Base-by-base conservation (phyloP, 2,329 filamentous ascomycete species). In the Beauveria rudraprayagi region DNA sequence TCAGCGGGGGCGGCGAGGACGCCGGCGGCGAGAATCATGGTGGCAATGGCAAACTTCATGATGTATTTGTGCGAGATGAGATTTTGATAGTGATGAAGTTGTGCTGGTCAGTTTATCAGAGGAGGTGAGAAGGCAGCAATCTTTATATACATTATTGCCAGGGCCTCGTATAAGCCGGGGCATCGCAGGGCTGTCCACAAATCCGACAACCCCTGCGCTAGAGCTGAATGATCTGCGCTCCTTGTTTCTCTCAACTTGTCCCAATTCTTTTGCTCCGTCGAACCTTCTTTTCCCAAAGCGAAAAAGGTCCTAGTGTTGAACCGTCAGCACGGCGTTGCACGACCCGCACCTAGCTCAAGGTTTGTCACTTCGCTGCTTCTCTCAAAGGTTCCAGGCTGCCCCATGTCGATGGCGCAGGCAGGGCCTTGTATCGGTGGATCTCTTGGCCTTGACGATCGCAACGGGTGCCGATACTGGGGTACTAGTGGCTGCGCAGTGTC, bases 41-140 rank as follows among this genome's bases (percentile, higher is more conserved):
- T 53, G 46, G 41, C 37, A 22, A 63, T 17, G 24, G 56, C 26
- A 34, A 63, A 56, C 47, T 63, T 63, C 61, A 63, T 63, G 37
- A 22, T 62, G 56, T 7, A 6, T 6, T 6, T 37, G 17, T 26
- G 30, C 5, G 22, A 22, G 14, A 43, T 28, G 26, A 8, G 10
- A 19, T 8, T 34, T 40, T 22, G 3, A 40, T 51, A 22, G 26
- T 50, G 19, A 26, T 58, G n/a, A 11, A 19, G 19, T n/a, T 5
- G 9, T 3, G 2, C 9, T 48, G 7, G 5, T 8, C 3, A 19
- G 2, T 14, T 22, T n/a, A 10, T 37, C 14, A 4, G 8, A 37
- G 11, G 10, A 34, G 16, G 30, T 37, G 34, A 47, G 7, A 3
- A 3, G 17, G 2, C 17, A 24, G 19, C 28, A 7, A 6, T 17